These are phyloP conservation scores for Schizophyllum commune DNA, from an alignment of 1,284 basidiomycete species.

Conservation along the genomic window DNA sequence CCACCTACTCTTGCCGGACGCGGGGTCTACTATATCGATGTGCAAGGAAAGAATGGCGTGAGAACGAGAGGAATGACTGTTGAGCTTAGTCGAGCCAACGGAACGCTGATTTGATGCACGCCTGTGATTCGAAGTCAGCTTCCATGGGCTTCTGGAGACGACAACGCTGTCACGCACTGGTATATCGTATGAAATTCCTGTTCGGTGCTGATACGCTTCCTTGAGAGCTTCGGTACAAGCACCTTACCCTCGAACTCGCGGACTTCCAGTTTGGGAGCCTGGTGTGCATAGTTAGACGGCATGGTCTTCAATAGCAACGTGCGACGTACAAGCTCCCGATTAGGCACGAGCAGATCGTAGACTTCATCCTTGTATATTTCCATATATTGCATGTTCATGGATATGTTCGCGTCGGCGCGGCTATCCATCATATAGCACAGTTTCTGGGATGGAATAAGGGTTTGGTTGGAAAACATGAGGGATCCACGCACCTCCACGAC, in stretches of 20 bases:
- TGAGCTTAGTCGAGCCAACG: constrained; percentile 78
- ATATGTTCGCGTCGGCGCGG: constrained; percentile 28
- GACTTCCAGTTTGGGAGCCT: constrained; percentile 77
- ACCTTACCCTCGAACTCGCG: constrained; percentile 70
- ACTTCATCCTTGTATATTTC: constrained; percentile 85
- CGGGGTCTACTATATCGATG: constrained; percentile 42
- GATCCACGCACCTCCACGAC: constrained; percentile 47
- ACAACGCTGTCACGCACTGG: constrained; percentile 35
- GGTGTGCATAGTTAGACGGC: neutral
- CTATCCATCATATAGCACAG: constrained; percentile 40
- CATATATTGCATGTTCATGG: constrained; percentile 63
- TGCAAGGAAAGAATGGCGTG: constrained; percentile 76
- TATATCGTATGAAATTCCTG: constrained; percentile 62
- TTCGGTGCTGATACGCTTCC: constrained; percentile 38
- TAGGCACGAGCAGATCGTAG: constrained; percentile 65
- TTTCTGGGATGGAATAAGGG: constrained; percentile 24
- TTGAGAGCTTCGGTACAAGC: constrained; percentile 69
- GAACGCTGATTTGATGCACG: constrained; percentile 65
- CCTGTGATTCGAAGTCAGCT: constrained; percentile 23
- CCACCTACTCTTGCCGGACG: constrained; percentile 39
- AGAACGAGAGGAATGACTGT: constrained; percentile 72
- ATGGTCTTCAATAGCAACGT: neutral
- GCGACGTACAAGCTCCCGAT: constrained; percentile 51
- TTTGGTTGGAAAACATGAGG: neutral
- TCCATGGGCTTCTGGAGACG: neutral